phyloP scores from a whole-genome alignment of 192 early-diverging fungal genomes.

The Spizellomyces punctatus region DNA sequence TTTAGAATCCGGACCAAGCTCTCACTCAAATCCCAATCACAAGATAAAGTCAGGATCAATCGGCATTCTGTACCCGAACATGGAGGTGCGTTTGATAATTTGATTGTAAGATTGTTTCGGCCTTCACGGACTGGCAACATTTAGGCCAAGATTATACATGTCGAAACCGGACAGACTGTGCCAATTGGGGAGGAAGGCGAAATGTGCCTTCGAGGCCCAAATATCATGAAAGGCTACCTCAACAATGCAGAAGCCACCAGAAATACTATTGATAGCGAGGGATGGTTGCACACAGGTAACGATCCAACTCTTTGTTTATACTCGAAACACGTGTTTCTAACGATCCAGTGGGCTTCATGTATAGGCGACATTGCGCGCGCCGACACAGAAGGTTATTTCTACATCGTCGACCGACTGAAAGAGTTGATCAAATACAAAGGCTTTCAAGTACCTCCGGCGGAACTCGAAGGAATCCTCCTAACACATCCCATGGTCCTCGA shows the following conservation, averaged over 20 bases:
- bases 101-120: no score
- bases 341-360: not conserved
- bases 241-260: constrained; percentile 75
- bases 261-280: constrained; percentile 51
- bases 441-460: constrained; percentile 81
- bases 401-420: constrained; percentile 81
- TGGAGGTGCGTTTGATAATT: constrained; percentile 71
- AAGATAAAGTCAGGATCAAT: constrained; percentile 46
- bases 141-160: constrained; percentile 25
- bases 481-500: constrained; percentile 68
- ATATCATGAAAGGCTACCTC: constrained; percentile 86
- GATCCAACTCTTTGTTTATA: not conserved
- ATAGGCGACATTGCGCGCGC: constrained; percentile 71
- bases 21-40: constrained; percentile 41
- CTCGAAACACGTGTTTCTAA: not conserved
- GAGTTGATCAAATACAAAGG: constrained; percentile 94
- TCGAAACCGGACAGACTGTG: constrained; percentile 63
- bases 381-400: constrained; percentile 66
- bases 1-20: constrained; percentile 8
- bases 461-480: constrained; percentile 77
- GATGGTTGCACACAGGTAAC: constrained; percentile 15
- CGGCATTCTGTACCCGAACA: constrained; percentile 72
- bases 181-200: constrained; percentile 68
- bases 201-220: constrained; percentile 85
- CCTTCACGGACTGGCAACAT: no score